Base-by-base conservation (phyloP, 2,329 filamentous ascomycete species). In the Alternaria brassicae region DNA sequence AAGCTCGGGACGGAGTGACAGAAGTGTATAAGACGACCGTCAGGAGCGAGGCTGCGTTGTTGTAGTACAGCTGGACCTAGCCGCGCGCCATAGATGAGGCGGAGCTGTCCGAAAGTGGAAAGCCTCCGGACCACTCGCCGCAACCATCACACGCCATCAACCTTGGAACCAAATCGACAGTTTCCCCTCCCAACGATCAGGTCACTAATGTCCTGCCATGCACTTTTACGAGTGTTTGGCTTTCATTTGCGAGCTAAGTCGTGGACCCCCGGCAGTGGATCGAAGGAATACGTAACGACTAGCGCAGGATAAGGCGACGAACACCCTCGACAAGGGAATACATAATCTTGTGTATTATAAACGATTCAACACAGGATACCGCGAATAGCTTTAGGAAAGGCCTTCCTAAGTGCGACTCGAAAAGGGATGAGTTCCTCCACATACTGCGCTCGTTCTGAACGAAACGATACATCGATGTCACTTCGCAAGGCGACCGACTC, bases 81-180 rank as follows among this genome's bases (percentile, higher is more conserved):
- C n/a, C 42, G 23, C 15, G 49, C 58, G 58, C 58, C 61, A 63
- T 58, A 55, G 10, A 52, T 50, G 42, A 61, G 61, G 61, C 54
- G 55, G 48, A 63, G 58, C 58, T 52, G 13, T 49, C 54, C 50
- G 9, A 37, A 63, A 52, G 34, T n/a, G 58, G 61, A 53, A 61
- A 28, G 51, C 37, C 28, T 58, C 58, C 53, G 60, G 44, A 36
- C 39, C 49, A 2, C 36, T 59, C 45, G 45, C 56, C 56, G 56
- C 51, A 59, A 32, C 44, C 34, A 19, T 2, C 1, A 17, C 27
- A 45, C 44, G 23, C 40, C 30, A 54, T 30, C 36, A 37, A 23
- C 30, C 30, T 34, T 4, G 30, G 30, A 36, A 36, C 48, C 34
- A 28, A 21, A 28, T 7, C 44, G 15, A 34, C 36, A 48, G 44